Base-by-base conservation (phyloP, 441 rosid genomes). In the Macaranga tanarius region DNA sequence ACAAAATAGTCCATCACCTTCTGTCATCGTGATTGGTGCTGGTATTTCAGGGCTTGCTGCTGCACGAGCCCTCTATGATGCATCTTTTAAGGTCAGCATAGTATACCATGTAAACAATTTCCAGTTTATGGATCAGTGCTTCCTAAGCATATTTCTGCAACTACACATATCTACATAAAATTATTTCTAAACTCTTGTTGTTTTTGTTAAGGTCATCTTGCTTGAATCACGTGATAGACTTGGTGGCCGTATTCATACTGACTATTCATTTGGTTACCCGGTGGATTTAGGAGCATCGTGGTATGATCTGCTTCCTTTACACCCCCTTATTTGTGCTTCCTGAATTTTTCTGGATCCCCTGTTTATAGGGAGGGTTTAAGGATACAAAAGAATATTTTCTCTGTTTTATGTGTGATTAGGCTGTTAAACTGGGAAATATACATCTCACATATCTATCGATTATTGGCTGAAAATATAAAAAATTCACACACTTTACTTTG, bases 241-340 rank as follows among this genome's bases (percentile, higher is more conserved):
- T 73, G 98, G 96, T 58, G 97, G 98, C 72, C 88, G 96, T 40
- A 88, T 92, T 79, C 87, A 87, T 65, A 94, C 98, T 5, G 91
- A 92, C 76, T 89, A 83, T 79, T 85, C 98, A 4, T 90, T 92
- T 63, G 98, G 97, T 66, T 94, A 88, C 79, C 97, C 98, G 7
- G 86, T 95, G 68, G 98, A 95, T 82, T 78, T 92, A 57, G 98
- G 98, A 72, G 98, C 98, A 71, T 91, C 98, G 68, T 95, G 99
- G 99, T 91, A 83, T 78, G 11, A 19, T 5, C 22, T 66, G 7
- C 44, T 23, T 58, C 13, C 45, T 73, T 50, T 51, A 44, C 17
- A 2, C 4, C 28, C 65, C 10, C 22, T 25, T 22, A 0, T 19
- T 47, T 48, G 15, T 42, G 62, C 15, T 16, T 16, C 34, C 17